Percentiles rank a stretch among this genome's conserved stretches.
Evolutionary conservation across 2,329 filamentous ascomycete species (phyloP).

Genomic region (Phyllosticta ampelicida): DNA sequence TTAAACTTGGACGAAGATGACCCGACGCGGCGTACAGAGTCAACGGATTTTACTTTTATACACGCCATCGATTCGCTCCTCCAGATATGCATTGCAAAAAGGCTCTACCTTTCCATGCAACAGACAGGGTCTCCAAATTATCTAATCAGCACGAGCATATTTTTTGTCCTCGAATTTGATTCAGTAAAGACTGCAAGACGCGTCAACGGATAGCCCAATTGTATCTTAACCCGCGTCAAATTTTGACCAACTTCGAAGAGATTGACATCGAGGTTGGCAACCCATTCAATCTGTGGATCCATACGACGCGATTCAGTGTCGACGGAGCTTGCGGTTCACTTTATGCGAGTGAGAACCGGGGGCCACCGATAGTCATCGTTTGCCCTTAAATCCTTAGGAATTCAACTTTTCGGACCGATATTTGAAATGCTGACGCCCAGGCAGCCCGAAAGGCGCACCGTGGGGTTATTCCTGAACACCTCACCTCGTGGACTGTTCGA

Average conservation of each 20-base stretch:
- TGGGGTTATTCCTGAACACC: not conserved
- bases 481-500: not conserved
- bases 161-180: too few species aligned
- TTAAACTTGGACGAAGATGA: not conserved
- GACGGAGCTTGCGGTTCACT: too few species aligned
- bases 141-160: too few species aligned
- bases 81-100: not conserved
- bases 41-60: not conserved
- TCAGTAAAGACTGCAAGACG: too few species aligned
- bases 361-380: not conserved
- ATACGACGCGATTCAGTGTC: too few species aligned
- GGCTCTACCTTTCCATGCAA: not conserved
- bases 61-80: not conserved
- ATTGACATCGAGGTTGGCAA: too few species aligned
- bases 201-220: too few species aligned
- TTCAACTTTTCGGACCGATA: not conserved
- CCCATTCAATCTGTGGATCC: too few species aligned
- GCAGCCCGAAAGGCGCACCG: not conserved
- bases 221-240: too few species aligned
- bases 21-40: not conserved
- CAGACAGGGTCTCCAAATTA: not conserved
- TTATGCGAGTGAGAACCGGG: too few species aligned
- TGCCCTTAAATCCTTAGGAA: not conserved
- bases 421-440: not conserved
- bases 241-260: too few species aligned